Evolutionary conservation across 441 rosid species (phyloP).

Genomic region (Raphanus hybrid): DNA sequence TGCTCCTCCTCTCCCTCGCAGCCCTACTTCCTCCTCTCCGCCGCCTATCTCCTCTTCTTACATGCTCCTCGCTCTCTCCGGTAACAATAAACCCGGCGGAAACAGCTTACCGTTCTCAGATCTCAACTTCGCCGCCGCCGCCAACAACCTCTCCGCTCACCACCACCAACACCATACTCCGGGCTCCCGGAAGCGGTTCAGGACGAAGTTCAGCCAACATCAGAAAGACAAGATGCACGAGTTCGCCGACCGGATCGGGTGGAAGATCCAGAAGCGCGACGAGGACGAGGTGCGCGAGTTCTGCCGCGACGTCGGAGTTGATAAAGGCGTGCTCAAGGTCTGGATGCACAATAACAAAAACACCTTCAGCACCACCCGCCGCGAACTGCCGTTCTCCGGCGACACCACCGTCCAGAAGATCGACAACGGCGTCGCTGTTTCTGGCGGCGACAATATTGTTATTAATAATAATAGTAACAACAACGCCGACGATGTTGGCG

Average conservation of each 20-base stretch:
- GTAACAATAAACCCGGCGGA: conserved; percentile 36
- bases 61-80: conserved; percentile 81
- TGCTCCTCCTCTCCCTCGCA: conserved; percentile 40
- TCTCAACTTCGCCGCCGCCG: conserved; percentile 29
- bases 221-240: conserved; percentile 82
- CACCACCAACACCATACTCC: conserved; percentile 20
- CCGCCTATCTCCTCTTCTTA: conserved; percentile 92
- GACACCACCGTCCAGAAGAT: not conserved
- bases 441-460: not conserved
- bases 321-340: conserved; percentile 71
- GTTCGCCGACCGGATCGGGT: conserved; percentile 73
- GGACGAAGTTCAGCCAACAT: conserved; percentile 73
- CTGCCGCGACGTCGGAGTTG: conserved; percentile 68
- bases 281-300: conserved; percentile 62
- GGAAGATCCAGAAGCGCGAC: conserved; percentile 89
- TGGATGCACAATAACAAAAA: conserved; percentile 97
- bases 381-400: conserved; percentile 43
- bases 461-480: not conserved
- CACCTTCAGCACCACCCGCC: conserved; percentile 47
- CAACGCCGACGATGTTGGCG: not conserved
- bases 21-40: conserved; percentile 85
- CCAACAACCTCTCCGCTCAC: conserved; percentile 20
- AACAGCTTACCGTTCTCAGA: conserved; percentile 30
- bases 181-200: conserved; percentile 58
- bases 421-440: conserved; percentile 29